A percentile compares a stretch with the other conserved stretches of the same genome.
phyloP scores from a whole-genome alignment of 441 rosid species.

The Gossypium lobatum region DNA sequence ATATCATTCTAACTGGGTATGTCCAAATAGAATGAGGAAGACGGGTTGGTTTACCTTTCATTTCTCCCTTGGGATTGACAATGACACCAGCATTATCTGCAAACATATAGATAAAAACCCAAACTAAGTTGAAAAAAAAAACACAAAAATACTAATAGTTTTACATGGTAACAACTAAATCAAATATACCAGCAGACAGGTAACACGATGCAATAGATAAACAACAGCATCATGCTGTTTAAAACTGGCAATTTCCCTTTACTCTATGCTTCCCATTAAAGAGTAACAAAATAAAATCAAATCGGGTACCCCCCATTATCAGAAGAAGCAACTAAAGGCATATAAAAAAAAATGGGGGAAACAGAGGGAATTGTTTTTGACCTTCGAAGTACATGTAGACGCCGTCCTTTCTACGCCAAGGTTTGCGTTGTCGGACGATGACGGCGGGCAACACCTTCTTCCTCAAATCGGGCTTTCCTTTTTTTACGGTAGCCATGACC shows the following conservation, averaged over 20 bases:
- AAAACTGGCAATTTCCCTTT: conserved; percentile 25
- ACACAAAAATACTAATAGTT: neutral
- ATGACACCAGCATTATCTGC: conserved; percentile 75
- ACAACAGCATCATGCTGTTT: conserved; percentile 27
- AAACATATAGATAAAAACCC: neutral
- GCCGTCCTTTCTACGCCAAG: conserved; percentile 16
- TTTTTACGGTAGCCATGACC: conserved; percentile 16
- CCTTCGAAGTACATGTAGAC: conserved; percentile 32
- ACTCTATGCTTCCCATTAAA: conserved; percentile 28
- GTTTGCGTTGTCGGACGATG: conserved; percentile 13
- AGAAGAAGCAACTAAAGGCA: conserved; percentile 24
- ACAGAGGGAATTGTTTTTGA: neutral
- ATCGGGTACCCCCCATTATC: conserved; percentile 16
- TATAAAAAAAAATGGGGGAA: neutral
- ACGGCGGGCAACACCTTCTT: conserved; percentile 14
- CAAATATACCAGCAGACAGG: conserved; percentile 30
- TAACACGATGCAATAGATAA: conserved; percentile 20
- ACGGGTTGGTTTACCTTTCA: conserved; percentile 43
- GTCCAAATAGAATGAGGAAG: neutral
- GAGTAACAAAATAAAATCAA: conserved; percentile 7
- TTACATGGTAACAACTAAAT: neutral
- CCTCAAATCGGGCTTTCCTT: conserved; percentile 14
- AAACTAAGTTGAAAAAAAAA: neutral
- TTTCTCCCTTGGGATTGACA: conserved; percentile 70
- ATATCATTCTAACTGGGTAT: neutral